Evolutionary conservation across 768 basidiomycete genomes (phyloP), one percentile per base, ranked within the genome.

Genomic region (Mycena capillaripes): DNA sequence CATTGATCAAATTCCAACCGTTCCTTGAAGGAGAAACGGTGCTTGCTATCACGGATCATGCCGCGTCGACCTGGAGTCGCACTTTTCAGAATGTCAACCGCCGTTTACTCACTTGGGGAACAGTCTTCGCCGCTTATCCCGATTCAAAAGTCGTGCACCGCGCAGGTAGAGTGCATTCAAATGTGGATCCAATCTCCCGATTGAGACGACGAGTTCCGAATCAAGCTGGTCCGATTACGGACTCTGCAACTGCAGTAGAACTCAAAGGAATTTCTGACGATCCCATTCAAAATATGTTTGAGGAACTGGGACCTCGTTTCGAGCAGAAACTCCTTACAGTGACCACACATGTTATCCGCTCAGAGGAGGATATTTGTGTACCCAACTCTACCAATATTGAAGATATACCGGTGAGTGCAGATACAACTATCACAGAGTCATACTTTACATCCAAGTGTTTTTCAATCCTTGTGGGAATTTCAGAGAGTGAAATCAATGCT

Each of bases 81-180:
- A 83, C 83, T 0, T 85, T 79, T 66, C 78, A 85, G 62, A 84
- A 85, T 73, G 75, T 81, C 1, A 85, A 85, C 61, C 64, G 81
- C 23, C 69, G 81, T 19, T 70, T 85, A 14, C 65, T 79, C 0
- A 79, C 82, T 4, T 85, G 82, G 83, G 83, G 83, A 52, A 63
- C 76, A 8, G 77, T 83, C 0, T 83, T 83, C 46, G 50, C 83
- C 12, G 83, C 84, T 4, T 86, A 79, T 71, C 84, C 82, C 0
- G 60, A 69, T 0, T 30, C 85, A 14, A 57, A 76, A n/a, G 85
- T 86, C 29, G 74, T 85, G 11, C 85, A 86, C 55, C 78, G 82
- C 7, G 79, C 84, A 0, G 84, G 84, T 8, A 44, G 80, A 6
- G 80, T 83, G 0, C 84, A 85, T 46, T 85, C 83, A 1, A 84